phyloP scores from a whole-genome alignment of 2,329 filamentous ascomycete species.

The Nothopassalora personata region DNA sequence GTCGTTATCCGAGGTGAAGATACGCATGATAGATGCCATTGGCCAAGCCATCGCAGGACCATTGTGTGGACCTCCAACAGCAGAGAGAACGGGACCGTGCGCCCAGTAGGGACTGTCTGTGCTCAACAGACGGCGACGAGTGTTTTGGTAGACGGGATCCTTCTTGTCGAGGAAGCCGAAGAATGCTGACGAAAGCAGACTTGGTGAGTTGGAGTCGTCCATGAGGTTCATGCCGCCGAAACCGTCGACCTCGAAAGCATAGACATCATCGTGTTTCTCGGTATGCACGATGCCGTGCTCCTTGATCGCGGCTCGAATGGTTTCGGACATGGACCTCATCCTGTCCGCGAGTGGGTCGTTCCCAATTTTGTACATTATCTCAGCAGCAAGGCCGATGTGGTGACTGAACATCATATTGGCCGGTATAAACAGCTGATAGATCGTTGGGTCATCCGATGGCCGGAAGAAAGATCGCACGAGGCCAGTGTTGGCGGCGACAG shows the following conservation, averaged over 20 bases:
- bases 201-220: slow-evolving; percentile 67
- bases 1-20: slow-evolving; percentile 43
- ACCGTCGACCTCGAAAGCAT: slow-evolving; percentile 45
- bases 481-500: slow-evolving; percentile 41
- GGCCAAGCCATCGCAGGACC: slow-evolving; percentile 43
- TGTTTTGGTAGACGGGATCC: slow-evolving; percentile 40
- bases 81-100: slow-evolving; percentile 42
- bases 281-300: slow-evolving; percentile 36
- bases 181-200: slow-evolving; percentile 44
- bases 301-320: slow-evolving; percentile 7
- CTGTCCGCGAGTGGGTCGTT: slow-evolving; percentile 21
- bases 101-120: slow-evolving; percentile 45
- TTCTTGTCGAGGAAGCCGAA: slow-evolving; percentile 18
- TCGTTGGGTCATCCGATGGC: slow-evolving; percentile 44
- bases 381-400: slow-evolving; percentile 50
- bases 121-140: slow-evolving; percentile 38
- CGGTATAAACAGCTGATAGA: slow-evolving; percentile 44
- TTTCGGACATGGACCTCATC: slow-evolving; percentile 11
- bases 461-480: slow-evolving; percentile 45
- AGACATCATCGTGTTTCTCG: slow-evolving; percentile 35
- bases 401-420: slow-evolving; percentile 65
- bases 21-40: slow-evolving; percentile 44
- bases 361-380: slow-evolving; percentile 34
- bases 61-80: slow-evolving; percentile 44
- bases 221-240: slow-evolving; percentile 50